These are phyloP conservation scores for Colletotrichum sp. DNA, from an alignment of 2,329 filamentous ascomycete species.

Conservation along the genomic window DNA sequence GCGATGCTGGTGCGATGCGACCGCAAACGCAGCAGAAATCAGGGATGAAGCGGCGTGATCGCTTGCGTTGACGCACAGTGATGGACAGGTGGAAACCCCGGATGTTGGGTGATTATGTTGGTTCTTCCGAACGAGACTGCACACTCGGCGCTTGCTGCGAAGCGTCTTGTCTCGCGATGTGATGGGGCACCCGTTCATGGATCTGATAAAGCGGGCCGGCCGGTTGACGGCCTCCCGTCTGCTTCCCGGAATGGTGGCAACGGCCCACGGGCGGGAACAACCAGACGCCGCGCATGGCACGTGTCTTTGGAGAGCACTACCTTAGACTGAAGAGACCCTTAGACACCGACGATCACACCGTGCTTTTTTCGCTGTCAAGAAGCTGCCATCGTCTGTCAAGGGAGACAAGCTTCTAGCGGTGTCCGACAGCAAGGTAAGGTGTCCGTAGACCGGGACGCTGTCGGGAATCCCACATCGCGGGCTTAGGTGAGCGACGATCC, in stretches of 20 bases:
- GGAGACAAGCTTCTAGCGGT: not conserved
- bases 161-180: not conserved
- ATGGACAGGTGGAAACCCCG: not conserved
- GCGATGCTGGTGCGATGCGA: conserved; percentile 16
- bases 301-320: not conserved
- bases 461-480: not conserved
- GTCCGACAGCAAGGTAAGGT: not conserved
- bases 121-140: not conserved
- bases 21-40: not conserved
- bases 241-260: not conserved
- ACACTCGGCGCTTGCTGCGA: conserved; percentile 5
- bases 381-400: not conserved
- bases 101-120: not conserved
- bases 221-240: not conserved
- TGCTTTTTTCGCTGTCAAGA: not conserved
- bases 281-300: not conserved
- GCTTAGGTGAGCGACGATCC: conserved; percentile 10
- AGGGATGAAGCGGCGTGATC: not conserved
- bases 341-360: not conserved
- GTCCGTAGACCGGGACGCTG: not conserved
- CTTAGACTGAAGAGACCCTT: not conserved
- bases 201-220: not conserved
- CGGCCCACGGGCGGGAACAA: not conserved
- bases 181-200: not conserved
- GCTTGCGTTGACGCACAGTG: not conserved